Conservation (phyloP, 306 rosid species). For the Lathyrus sativus region DNA sequence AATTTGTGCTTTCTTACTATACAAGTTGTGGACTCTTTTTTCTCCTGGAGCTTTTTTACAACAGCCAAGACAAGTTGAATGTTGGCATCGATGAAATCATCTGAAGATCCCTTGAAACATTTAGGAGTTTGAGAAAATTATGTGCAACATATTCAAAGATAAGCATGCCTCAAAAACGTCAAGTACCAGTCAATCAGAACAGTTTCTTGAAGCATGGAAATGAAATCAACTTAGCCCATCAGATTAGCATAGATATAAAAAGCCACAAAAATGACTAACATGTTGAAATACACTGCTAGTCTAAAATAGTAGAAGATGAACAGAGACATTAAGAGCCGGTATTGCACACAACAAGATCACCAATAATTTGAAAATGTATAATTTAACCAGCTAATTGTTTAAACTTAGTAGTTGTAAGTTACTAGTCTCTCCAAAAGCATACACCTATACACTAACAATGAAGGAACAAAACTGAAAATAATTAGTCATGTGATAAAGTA, state of each 20-base stretch:
- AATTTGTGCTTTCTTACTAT: conserved; percentile 59
- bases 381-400: not conserved
- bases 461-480: conserved; percentile 26
- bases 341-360: not conserved
- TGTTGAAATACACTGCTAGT: conserved; percentile 5
- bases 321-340: conserved; percentile 1
- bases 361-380: conserved; percentile 18
- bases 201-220: conserved; percentile 39
- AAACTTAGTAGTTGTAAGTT: not conserved
- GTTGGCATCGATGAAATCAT: conserved; percentile 97
- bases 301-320: conserved; percentile 10
- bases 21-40: conserved; percentile 67
- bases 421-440: conserved; percentile 1
- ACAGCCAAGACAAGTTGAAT: conserved; percentile 88
- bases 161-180: conserved; percentile 44
- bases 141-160: conserved; percentile 47
- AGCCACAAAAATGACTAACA: conserved; percentile 4
- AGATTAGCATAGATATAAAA: conserved; percentile 3
- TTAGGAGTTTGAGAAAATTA: conserved; percentile 86
- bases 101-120: conserved; percentile 99
- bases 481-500: not conserved
- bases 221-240: conserved; percentile 25
- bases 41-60: conserved; percentile 79
- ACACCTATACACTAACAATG: conserved; percentile 4
- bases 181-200: conserved; percentile 41